Evolutionary conservation across 164 flowering plant species (phyloP).

Genomic region (Malania oleifera): DNA sequence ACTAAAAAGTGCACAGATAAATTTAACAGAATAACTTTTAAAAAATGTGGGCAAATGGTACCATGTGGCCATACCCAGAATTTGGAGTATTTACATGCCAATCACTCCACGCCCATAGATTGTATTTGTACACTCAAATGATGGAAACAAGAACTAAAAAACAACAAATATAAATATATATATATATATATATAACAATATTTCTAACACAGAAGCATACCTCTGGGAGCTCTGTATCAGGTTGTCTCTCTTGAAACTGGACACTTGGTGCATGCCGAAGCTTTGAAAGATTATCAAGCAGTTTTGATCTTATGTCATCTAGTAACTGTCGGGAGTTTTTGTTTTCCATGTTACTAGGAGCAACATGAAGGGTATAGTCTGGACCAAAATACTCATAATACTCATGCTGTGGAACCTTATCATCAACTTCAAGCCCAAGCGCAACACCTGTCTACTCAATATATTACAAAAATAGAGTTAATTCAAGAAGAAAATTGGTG

Average conservation of each 20-base stretch:
- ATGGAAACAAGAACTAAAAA: neutral
- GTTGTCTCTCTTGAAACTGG: slow-evolving; percentile 74
- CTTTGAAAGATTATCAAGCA: slow-evolving; percentile 65
- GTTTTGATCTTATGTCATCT: slow-evolving; percentile 58
- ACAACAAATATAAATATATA: neutral
- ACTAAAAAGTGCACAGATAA: no score
- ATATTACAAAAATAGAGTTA: neutral
- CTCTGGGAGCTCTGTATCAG: slow-evolving; percentile 72
- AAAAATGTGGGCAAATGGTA: no score
- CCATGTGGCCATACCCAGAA: no score
- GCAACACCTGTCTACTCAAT: slow-evolving; percentile 4
- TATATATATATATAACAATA: no score
- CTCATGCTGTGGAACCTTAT: slow-evolving; percentile 81
- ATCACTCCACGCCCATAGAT: no score
- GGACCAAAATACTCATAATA: slow-evolving; percentile 88
- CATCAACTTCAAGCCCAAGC: slow-evolving; percentile 47
- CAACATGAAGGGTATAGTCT: slow-evolving; percentile 78
- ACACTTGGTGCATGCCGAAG: slow-evolving; percentile 87
- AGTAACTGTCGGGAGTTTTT: slow-evolving; percentile 58
- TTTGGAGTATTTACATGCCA: no score
- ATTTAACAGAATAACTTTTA: no score
- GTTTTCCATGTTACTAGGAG: slow-evolving; percentile 91
- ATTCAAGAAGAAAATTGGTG: neutral
- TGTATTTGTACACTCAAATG: no score
- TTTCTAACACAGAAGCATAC: slow-evolving; percentile 23